Conservation (phyloP, 805 yeast species). For the Spathaspora sp. region DNA sequence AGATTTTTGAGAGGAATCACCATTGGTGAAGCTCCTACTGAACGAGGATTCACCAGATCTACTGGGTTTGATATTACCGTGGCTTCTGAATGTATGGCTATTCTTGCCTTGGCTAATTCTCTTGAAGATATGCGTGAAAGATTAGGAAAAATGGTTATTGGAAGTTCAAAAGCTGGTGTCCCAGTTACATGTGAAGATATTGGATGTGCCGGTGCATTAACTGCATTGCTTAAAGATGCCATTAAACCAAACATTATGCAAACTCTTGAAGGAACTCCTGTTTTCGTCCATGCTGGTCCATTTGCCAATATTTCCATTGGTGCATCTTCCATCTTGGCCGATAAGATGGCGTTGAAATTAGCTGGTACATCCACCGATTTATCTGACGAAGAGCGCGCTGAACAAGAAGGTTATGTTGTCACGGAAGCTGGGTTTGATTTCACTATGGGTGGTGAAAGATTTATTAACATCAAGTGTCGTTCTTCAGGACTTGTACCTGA, state of each 20-base stretch:
- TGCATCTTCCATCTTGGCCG: conserved; percentile 80
- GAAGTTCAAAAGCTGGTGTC: conserved; percentile 61
- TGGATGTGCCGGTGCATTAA: conserved; percentile 83
- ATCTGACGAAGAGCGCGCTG: conserved; percentile 38
- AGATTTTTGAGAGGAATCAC: conserved; percentile 76
- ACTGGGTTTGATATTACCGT: conserved; percentile 84
- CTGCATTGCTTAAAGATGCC: conserved; percentile 78
- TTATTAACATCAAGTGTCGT: conserved; percentile 77
- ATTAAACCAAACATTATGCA: conserved; percentile 85
- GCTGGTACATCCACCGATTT: conserved; percentile 60
- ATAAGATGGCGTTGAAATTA: conserved; percentile 73
- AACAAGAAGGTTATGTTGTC: conserved; percentile 69
- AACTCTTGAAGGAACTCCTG: conserved; percentile 86
- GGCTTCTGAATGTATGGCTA: conserved; percentile 86
- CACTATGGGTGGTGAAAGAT: conserved; percentile 91
- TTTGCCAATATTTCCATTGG: conserved; percentile 87
- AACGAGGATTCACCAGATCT: conserved; percentile 64
- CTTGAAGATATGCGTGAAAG: conserved; percentile 70
- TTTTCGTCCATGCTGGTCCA: conserved; percentile 85
- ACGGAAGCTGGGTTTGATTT: conserved; percentile 90
- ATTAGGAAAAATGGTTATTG: conserved; percentile 74
- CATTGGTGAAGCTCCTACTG: conserved; percentile 79
- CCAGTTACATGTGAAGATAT: conserved; percentile 82
- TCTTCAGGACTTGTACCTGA: conserved; percentile 78
- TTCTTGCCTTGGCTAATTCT: conserved; percentile 69